phyloP scores from a whole-genome alignment of 208 protist genomes.

The Porcisia deanei region DNA sequence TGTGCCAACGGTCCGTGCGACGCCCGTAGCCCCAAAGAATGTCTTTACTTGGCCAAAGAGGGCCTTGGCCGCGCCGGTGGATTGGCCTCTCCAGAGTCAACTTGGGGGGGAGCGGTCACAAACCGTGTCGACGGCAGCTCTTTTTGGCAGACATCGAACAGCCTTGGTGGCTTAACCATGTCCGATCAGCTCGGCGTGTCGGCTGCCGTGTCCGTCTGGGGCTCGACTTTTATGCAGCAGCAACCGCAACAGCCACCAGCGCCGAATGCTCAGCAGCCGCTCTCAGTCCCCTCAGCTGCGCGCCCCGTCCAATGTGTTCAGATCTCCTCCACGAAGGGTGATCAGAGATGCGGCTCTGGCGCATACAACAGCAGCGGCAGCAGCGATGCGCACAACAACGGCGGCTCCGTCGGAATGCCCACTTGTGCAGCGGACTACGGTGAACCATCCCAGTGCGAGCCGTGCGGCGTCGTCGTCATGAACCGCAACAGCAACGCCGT shows the following conservation, averaged over 20 bases:
- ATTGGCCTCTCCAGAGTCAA: constrained; percentile 3
- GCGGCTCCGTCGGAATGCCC: background rate
- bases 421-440: background rate
- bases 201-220: constrained; percentile 12
- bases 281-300: background rate
- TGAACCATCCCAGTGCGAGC: background rate
- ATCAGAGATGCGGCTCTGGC: background rate
- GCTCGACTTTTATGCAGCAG: background rate
- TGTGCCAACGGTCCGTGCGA: too few relatives aligned
- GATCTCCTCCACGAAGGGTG: constrained; percentile 5
- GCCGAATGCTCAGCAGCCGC: background rate
- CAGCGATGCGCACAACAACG: constrained; percentile 12
- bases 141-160: constrained; percentile 20
- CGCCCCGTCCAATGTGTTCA: background rate
- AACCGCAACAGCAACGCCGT: background rate
- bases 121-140: constrained; percentile 10
- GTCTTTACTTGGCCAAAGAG: background rate
- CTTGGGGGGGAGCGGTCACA: constrained; percentile 6
- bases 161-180: constrained; percentile 1
- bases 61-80: background rate
- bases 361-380: constrained; percentile 3
- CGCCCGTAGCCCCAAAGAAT: background rate
- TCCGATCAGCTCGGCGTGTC: constrained; percentile 21
- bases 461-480: background rate
- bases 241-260: background rate